These are phyloP conservation scores for Echites panduratus DNA, from an alignment of 257 asterid genomes.

Conservation along the genomic window DNA sequence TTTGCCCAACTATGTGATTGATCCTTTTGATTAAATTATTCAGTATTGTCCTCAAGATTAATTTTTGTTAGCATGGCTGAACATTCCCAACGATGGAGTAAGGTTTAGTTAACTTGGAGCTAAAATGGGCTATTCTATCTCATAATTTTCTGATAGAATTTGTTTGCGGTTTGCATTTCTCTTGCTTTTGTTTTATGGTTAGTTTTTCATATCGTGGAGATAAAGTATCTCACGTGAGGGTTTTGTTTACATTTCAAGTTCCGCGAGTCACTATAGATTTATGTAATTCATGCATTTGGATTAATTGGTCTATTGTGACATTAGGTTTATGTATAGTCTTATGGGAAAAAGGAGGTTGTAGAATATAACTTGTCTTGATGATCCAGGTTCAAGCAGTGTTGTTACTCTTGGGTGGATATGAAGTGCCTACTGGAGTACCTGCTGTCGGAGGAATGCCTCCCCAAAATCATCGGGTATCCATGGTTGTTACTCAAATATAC, in stretches of 20 bases:
- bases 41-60: background rate
- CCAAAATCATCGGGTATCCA: conserved; percentile 60
- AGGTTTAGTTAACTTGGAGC: background rate
- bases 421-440: conserved; percentile 73
- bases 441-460: conserved; percentile 61
- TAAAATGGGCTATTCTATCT: background rate
- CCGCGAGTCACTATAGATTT: background rate
- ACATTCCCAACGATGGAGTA: background rate
- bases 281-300: background rate
- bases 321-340: background rate
- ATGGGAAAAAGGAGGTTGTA: background rate
- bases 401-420: conserved; percentile 82
- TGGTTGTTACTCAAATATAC: background rate
- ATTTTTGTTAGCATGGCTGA: background rate
- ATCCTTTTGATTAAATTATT: background rate
- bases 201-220: background rate
- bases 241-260: background rate
- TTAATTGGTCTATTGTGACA: conserved; percentile 2
- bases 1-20: background rate
- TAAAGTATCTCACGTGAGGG: background rate
- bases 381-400: conserved; percentile 88
- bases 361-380: conserved; percentile 7
- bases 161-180: background rate
- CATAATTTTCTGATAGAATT: background rate
- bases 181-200: too few species aligned